These are phyloP conservation scores for Phlebiopsis flavidoalba DNA, from an alignment of 768 basidiomycete genomes.

Conservation along the genomic window DNA sequence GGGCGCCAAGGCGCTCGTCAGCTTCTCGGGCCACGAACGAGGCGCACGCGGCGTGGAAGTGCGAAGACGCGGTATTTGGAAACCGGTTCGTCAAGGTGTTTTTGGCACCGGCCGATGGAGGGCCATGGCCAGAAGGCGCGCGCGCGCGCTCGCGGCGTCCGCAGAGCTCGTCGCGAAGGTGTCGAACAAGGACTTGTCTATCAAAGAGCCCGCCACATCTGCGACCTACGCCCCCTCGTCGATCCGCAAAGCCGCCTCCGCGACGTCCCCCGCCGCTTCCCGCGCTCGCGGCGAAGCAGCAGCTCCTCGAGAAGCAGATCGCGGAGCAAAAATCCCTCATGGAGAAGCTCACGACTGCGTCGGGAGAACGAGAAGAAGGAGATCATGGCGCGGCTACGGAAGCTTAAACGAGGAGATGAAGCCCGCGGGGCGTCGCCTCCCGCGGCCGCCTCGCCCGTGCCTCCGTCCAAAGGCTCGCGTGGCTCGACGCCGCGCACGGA, in stretches of 20 bases:
- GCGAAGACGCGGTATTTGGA: slow-evolving; percentile 90
- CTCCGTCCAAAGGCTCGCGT: slow-evolving; percentile 11
- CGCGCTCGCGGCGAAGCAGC: slow-evolving; percentile 68
- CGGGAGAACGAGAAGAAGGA: slow-evolving; percentile 71
- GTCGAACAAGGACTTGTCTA: slow-evolving; percentile 28
- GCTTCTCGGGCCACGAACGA: slow-evolving; percentile 79
- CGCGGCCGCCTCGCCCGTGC: slow-evolving; percentile 22
- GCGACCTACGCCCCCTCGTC: slow-evolving; percentile 23
- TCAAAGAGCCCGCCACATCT: slow-evolving; percentile 16
- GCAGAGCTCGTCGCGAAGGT: slow-evolving; percentile 72
- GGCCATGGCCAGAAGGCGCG: slow-evolving; percentile 81
- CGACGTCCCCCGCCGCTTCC: slow-evolving; percentile 33
- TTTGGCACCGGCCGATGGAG: slow-evolving; percentile 91
- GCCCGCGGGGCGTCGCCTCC: slow-evolving; percentile 16
- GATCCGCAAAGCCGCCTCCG: slow-evolving; percentile 11
- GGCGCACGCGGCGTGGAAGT: slow-evolving; percentile 86
- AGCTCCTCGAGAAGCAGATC: slow-evolving; percentile 75
- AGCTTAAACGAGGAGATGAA: slow-evolving; percentile 78
- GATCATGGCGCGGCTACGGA: slow-evolving; percentile 71
- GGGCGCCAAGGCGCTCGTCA: slow-evolving; percentile 78
- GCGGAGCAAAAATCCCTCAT: slow-evolving; percentile 86
- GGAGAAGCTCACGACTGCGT: slow-evolving; percentile 57
- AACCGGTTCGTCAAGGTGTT: slow-evolving; percentile 95
- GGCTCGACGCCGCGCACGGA: slow-evolving; percentile 25
- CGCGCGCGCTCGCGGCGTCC: slow-evolving; percentile 75